A percentile compares a stretch with the other conserved stretches of the same genome.
Evolutionary conservation across 257 asterid species (phyloP).

Genomic region (Lycium ferocissimum): DNA sequence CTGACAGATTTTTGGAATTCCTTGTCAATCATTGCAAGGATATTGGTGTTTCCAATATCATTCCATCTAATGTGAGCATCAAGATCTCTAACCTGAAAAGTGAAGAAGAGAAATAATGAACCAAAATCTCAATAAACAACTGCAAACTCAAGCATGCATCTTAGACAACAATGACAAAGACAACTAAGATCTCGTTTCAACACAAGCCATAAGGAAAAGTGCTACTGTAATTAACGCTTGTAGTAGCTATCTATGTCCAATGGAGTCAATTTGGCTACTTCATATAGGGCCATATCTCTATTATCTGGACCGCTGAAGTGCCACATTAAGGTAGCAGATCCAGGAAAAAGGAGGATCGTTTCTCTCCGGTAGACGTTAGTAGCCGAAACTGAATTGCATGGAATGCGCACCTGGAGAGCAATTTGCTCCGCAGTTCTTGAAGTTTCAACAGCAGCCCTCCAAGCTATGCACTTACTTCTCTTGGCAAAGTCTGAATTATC

Average conservation of each 20-base stretch:
- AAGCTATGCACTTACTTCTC: conserved; percentile 73
- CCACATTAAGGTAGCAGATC: conserved; percentile 13
- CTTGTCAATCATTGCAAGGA: conserved; percentile 55
- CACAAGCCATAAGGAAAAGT: neutral
- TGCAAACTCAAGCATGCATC: conserved; percentile 6
- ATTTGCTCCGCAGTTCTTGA: conserved; percentile 84
- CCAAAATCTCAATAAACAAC: conserved; percentile 14
- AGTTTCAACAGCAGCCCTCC: conserved; percentile 96
- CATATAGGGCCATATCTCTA: neutral
- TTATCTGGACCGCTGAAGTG: neutral
- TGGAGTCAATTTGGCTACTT: neutral
- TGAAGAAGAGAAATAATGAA: conserved; percentile 32
- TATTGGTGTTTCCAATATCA: conserved; percentile 66
- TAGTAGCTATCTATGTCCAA: conserved; percentile 12
- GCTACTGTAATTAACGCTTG: conserved; percentile 1
- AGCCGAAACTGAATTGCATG: conserved; percentile 17
- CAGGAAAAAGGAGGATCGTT: neutral
- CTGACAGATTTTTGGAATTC: conserved; percentile 64
- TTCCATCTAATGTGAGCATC: conserved; percentile 87
- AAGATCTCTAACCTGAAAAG: conserved; percentile 84
- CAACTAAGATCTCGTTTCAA: conserved; percentile 6
- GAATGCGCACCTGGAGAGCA: conserved; percentile 77
- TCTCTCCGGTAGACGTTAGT: neutral
- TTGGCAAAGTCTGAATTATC: conserved; percentile 83
- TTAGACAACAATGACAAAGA: conserved; percentile 14